Percentiles rank a stretch among this genome's conserved stretches.
These are phyloP conservation scores for Monascus ruber DNA, from an alignment of 2,329 filamentous ascomycete species.

Conservation along the genomic window DNA sequence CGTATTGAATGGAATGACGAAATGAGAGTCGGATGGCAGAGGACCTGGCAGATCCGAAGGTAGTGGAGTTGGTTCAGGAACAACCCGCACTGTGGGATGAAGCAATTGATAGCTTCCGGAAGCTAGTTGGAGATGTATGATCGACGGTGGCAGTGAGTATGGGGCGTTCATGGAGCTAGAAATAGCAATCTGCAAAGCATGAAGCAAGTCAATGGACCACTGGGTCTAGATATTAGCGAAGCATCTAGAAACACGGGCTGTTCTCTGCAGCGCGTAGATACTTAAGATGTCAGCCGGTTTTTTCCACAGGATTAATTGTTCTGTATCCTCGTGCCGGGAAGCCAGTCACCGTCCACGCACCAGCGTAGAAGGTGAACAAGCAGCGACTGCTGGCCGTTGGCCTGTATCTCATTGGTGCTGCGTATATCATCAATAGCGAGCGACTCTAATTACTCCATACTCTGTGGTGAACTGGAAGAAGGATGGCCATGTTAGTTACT, in stretches of 20 bases:
- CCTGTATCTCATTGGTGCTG: too few species aligned
- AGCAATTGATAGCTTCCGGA: conserved; percentile 40
- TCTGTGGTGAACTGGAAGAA: too few species aligned
- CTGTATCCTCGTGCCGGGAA: not conserved
- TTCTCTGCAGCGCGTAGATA: not conserved
- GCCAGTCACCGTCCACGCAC: too few species aligned
- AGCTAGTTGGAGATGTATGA: conserved; percentile 18
- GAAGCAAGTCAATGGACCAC: not conserved
- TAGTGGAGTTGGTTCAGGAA: conserved; percentile 33
- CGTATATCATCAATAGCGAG: too few species aligned
- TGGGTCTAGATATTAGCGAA: not conserved
- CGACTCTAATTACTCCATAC: too few species aligned
- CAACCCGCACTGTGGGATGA: conserved; percentile 40
- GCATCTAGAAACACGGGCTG: not conserved
- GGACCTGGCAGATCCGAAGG: conserved; percentile 38
- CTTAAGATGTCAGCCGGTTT: not conserved
- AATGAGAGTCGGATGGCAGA: conserved; percentile 39
- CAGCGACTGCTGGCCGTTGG: too few species aligned
- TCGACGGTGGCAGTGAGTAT: too few species aligned
- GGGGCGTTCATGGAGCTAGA: too few species aligned
- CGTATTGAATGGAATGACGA: conserved; percentile 48
- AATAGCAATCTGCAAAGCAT: not conserved
- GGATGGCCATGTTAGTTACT: too few species aligned
- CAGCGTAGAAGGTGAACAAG: too few species aligned
- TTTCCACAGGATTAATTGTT: not conserved